Base-by-base conservation (phyloP, 352 stramenopile genomes). In the Phytophthora aleatoria region DNA sequence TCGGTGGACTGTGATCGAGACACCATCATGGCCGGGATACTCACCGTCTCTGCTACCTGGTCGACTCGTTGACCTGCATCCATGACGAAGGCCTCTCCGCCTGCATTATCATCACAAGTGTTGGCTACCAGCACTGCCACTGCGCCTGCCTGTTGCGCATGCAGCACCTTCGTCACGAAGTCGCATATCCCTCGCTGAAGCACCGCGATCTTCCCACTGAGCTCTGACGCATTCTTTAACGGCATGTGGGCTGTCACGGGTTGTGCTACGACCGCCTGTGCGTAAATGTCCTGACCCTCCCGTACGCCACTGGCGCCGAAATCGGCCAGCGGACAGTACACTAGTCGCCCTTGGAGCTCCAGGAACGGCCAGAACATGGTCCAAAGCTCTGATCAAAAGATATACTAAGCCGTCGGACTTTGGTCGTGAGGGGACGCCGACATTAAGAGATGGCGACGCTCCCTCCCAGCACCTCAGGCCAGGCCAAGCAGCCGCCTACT, bases 351-450 rank as follows among this genome's bases (percentile, higher is more conserved):
- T n/a, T 85, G 72, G 13, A 90, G 69, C 54, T 88, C 80, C 33
- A 90, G 54, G 65, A 92, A 92, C 28, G 77, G 73, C 80, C 83
- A 91, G 53, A 90, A 88, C 84, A 92, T 92, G 26, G 2, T 50
- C 7, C n/a, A 7, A 41, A 45, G 15, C 11, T 36, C 24, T 44
- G 13, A 31, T 53, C 28, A 16, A 56, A 27, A 49, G 39, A 69
- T 61, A 51, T 51, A n/a, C 33, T 12, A 56, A 67, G 49, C 52
- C 13, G 61, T 51, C 57, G 43, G 27, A n/a, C 9, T 9, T 24
- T 16, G 3, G 9, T 26, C 39, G 35, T 48, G 53, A 69, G 53
- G 49, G 54, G 53, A n/a, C 65, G 53, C 47, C n/a, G 47, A 16
- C n/a, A 27, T 7, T 9, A 8, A 48, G 50, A 39, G n/a, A 73